Base-by-base conservation (phyloP, 1,139 yeast species). In the Spathaspora jeffriesii region DNA sequence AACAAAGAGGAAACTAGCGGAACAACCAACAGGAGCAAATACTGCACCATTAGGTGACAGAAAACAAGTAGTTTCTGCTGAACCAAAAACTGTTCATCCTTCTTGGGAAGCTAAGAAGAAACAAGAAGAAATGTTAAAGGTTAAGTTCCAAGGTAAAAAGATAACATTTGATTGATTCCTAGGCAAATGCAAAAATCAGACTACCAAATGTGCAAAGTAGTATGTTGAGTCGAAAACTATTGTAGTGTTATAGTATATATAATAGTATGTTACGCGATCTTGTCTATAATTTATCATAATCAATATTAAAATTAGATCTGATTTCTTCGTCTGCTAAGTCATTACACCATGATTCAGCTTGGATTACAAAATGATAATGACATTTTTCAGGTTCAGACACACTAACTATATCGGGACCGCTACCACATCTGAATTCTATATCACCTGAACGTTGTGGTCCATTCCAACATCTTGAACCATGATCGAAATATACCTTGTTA, bases 381-480 rank as follows among this genome's bases (percentile, higher is more conserved):
- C 99, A 93, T 62, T 87, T 88, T 56, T 92, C 96, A 2, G 96
- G 93, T 66, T 95, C 99, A 41, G 85, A 73, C 5, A 92, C 96
- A 2, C 82, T 67, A 27, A 83, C 47, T 27, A 95, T 69, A 50
- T 77, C 73, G 40, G 79, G 70, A 2, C 71, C 68, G 4, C 70
- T 62, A 1, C 96, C 96, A 67, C 99, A 95, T 18, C 71, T 70
- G 50, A 93, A 63, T 23, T 75, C 73, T 3, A 89, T 84, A 10
- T 67, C 68, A 0, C 91, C 92, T 31, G 85, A 78, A 62, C 99
- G 80, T 25, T 71, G 65, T 3, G 98, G 98, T 0, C 99, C 99
- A 62, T 91, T 89, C 97, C 99, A 93, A 65, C 99, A 95, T 60
- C 78, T 78, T 44, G 84, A 84, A n/a, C 99, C 99, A 30, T 73